These are phyloP conservation scores for Hortiboletus campestris DNA, from an alignment of 768 basidiomycete genomes.

Conservation along the genomic window DNA sequence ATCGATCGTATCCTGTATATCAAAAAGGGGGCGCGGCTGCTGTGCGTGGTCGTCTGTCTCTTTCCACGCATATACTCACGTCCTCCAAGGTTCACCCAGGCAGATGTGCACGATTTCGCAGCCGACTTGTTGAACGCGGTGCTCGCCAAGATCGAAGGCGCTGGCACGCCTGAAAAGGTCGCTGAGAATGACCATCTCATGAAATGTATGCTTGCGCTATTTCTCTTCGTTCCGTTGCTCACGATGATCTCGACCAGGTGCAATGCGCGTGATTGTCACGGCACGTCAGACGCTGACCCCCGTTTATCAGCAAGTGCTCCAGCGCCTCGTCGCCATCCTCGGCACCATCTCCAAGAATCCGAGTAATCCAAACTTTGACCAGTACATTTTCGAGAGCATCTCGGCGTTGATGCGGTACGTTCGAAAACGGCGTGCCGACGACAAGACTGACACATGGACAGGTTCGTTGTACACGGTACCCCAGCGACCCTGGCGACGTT, in stretches of 20 bases:
- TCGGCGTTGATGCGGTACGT: slow-evolving; percentile 85
- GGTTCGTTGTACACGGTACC: slow-evolving; percentile 77
- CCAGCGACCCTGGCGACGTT: slow-evolving; percentile 68
- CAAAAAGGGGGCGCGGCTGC: slow-evolving; percentile 67
- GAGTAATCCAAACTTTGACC: slow-evolving; percentile 96
- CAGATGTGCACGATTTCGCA: slow-evolving; percentile 85
- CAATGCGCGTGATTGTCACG: slow-evolving; percentile 91
- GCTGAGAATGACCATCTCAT: slow-evolving; percentile 98
- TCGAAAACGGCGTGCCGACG: background rate
- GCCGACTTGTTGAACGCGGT: slow-evolving; percentile 67
- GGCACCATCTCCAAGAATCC: slow-evolving; percentile 92
- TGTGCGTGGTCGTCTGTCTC: slow-evolving; percentile 49
- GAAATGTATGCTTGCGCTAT: slow-evolving; percentile 65
- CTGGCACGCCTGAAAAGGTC: slow-evolving; percentile 82
- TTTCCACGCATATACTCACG: background rate
- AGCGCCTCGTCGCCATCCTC: slow-evolving; percentile 77
- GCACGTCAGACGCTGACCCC: slow-evolving; percentile 77
- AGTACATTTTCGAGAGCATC: slow-evolving; percentile 95
- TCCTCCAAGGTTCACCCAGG: slow-evolving; percentile 70
- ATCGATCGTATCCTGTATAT: slow-evolving; percentile 94
- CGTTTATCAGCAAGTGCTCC: slow-evolving; percentile 60
- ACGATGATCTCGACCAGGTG: slow-evolving; percentile 50
- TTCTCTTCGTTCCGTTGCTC: background rate
- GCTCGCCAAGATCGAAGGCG: slow-evolving; percentile 75
- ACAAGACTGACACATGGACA: slow-evolving; percentile 27